Percentiles rank a stretch among this genome's conserved stretches.
Conservation (phyloP, 1,139 yeast species). For the Blastobotrys ciferrii region DNA sequence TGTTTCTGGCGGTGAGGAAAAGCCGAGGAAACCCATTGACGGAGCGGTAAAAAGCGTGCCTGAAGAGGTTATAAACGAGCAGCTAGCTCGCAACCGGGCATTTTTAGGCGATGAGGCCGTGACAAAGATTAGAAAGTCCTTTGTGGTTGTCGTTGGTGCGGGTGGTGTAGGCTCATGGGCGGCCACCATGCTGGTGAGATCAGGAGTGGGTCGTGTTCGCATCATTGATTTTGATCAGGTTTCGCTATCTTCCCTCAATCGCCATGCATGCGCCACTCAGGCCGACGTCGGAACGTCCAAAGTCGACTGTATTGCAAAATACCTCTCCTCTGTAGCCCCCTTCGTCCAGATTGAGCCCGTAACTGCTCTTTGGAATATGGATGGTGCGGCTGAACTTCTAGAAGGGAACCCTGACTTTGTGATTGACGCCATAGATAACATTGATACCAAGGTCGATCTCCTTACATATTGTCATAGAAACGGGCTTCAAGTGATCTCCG, state of each 20-base stretch:
- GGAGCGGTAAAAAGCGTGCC: not conserved
- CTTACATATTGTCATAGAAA: constrained; percentile 66
- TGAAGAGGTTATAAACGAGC: constrained; percentile 81
- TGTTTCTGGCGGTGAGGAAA: not conserved
- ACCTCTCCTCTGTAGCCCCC: constrained; percentile 72
- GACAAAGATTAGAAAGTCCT: constrained; percentile 67
- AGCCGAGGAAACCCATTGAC: constrained; percentile 8
- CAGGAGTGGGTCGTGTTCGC: constrained; percentile 77
- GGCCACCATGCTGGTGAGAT: constrained; percentile 84
- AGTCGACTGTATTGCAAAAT: constrained; percentile 71
- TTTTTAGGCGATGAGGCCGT: constrained; percentile 85
- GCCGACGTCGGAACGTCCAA: constrained; percentile 89
- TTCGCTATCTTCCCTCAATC: constrained; percentile 80
- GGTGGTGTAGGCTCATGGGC: constrained; percentile 99
- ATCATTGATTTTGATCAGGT: constrained; percentile 96
- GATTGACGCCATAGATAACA: constrained; percentile 93
- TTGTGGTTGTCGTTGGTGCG: constrained; percentile 89
- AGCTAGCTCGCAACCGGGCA: constrained; percentile 88
- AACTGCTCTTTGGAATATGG: constrained; percentile 69
- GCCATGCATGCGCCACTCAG: constrained; percentile 90
- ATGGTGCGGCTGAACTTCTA: constrained; percentile 55
- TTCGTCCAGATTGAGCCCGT: constrained; percentile 82
- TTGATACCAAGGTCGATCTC: constrained; percentile 90
- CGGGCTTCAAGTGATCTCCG: constrained; percentile 61
- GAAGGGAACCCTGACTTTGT: constrained; percentile 59